A percentile compares a stretch with the other conserved stretches of the same genome.
Evolutionary conservation across 2,329 filamentous ascomycete genomes (phyloP).

Genomic region (Thelonectria olida): DNA sequence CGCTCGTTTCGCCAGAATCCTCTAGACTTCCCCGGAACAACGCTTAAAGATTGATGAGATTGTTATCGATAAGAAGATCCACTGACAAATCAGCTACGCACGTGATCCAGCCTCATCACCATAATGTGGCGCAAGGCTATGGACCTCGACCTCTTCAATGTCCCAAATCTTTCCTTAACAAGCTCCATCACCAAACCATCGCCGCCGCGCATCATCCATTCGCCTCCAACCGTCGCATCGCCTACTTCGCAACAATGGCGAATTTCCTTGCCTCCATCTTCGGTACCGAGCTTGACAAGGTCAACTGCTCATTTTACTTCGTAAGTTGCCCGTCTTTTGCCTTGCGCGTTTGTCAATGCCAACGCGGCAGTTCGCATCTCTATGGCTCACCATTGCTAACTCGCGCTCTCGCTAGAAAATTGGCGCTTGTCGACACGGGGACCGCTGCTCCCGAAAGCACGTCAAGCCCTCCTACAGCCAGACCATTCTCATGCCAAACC

Average conservation of each 20-base stretch:
- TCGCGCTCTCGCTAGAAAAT: conserved; percentile 78
- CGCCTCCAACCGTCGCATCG: conserved; percentile 4
- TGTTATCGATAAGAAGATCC: neutral
- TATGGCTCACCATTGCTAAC: neutral
- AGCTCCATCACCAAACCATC: conserved; percentile 19
- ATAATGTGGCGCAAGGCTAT: conserved; percentile 40
- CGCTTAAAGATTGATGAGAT: neutral
- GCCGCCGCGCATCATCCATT: conserved; percentile 1
- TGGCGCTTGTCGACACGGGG: conserved; percentile 96
- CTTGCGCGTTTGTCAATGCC: neutral
- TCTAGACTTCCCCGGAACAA: conserved; percentile 8
- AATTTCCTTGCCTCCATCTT: conserved; percentile 99
- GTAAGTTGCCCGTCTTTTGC: conserved; percentile 40
- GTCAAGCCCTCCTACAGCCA: conserved; percentile 99
- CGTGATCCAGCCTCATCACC: conserved; percentile 40
- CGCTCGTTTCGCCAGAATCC: conserved; percentile 6
- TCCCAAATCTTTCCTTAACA: conserved; percentile 32
- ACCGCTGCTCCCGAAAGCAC: conserved; percentile 97
- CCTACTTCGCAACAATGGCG: conserved; percentile 70
- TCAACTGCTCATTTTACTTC: conserved; percentile 98
- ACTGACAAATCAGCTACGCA: conserved; percentile 44
- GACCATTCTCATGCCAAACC: conserved; percentile 96
- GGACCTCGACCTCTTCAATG: conserved; percentile 1
- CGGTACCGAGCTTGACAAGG: conserved; percentile 99
- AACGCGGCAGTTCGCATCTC: no score